Base-by-base conservation (phyloP, 129 eudicot genomes). In the Escallonia herrerae region DNA sequence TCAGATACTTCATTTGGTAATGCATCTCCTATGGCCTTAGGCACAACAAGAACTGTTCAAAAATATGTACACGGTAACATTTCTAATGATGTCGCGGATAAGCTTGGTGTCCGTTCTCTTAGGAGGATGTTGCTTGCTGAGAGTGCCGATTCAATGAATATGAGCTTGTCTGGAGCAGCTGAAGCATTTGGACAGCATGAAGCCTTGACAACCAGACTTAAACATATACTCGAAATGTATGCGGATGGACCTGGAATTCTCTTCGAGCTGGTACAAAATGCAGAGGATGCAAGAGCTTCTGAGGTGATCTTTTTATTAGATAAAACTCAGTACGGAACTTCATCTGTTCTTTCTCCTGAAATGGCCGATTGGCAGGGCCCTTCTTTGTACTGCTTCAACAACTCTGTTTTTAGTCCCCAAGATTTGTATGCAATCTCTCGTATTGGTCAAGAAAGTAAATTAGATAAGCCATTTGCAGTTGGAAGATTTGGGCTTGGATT, bases 301-400 rank as follows among this genome's bases (percentile, higher is more conserved):
- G 77, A 89, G 67, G 97, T 94, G 58, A 75, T 58, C 37, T 94
- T 94, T 78, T 78, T 94, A 52, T 77, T 94, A 66, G 99, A 94
- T 72, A 89, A 84, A 71, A 86, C 99, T 48, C 83, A 86, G 42
- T 89, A 89, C 40, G 99, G 97, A 65, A 86, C 93, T 54, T 89
- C 99, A 59, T 94, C 99, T 40, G 70, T 94, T 72, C 86, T 94
- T 39, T 94, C 99, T 15, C 99, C 99, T 8, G 99, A 94, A 79
- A 94, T 94, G 99, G 97, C 93, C 33, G 99, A 94, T 62, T 94
- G 99, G 99, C 97, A 94, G 69, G 99, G 99, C 51, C 99, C 97
- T 40, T 95, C 96, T 69, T 77, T 94, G 53, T 94, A 94, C 75
- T 94, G 99, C 73, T 94, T 83, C 74, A 94, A 94, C 71, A 81